Base-by-base conservation (phyloP, 371 early-diverging fungal genomes). In the Choanephora cucurbitarum region DNA sequence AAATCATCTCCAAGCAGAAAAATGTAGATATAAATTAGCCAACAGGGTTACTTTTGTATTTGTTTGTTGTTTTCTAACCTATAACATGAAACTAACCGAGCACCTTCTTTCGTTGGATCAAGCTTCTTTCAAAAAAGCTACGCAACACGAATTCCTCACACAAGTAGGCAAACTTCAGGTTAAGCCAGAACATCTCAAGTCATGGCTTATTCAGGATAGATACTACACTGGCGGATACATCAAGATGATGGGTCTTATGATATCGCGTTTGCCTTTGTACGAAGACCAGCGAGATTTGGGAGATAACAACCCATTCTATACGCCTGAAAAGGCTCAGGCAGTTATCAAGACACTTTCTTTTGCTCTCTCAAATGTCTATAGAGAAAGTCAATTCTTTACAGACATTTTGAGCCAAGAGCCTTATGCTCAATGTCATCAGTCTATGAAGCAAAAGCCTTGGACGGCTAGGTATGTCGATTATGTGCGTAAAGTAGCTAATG, bases 231-330 rank as follows among this genome's bases (percentile, higher is more conserved):
- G 58, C 7, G 69, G 69, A 6, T 69, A 65, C 31, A 52, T 57
- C 34, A 57, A 58, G 14, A 61, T 69, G 65, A 65, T 69, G 61
- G 62, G 58, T 3, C n/a, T 41, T 8, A 65, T 69, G 69, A 55
- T 69, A 4, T 43, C 52, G 21, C 58, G 62, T 6, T 37, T 69
- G 28, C 33, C 64, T 3, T 14, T 59, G 1, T 63, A 59, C 17
- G 24, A 56, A 32, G 64, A 63, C 13, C 58, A 58, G 41, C 54
- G 62, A 5, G 62, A 66, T 13, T 14, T 51, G 0, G 67, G 55
- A 1, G 67, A 66, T 19, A 58, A 54, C n/a, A 44, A 62, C 32
- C 54, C 62, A 7, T 49, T 21, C 8, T 62, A 58, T 18, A 28
- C 51, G 3, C 22, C 28, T 0, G 53, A 49, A 15, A 52, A 56